Base-by-base conservation (phyloP, 495 filamentous ascomycete species). In the Aspergillus sclerotiicarbonarius region DNA sequence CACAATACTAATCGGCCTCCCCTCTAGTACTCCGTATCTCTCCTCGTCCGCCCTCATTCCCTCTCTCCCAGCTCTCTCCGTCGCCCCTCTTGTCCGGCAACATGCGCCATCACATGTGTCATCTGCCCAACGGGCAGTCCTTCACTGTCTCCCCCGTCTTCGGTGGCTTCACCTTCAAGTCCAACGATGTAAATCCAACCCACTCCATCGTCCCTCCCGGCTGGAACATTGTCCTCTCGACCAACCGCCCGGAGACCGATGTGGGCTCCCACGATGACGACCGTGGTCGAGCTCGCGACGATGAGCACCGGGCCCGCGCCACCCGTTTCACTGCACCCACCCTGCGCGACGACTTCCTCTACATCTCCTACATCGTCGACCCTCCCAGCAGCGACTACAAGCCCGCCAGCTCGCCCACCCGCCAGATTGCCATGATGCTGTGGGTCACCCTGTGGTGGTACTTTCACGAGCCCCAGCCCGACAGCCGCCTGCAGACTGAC, bases 371-470 rank as follows among this genome's bases (percentile, higher is more conserved):
- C 57, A 93, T 96, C 61, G 92, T 90, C 48, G 91, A 85, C 59
- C 90, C 92, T 0, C 88, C 87, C 48, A 88, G 77, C 63, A 82
- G 68, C 62, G 90, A 96, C 47, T 95, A 87, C 79, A 90, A 90
- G 62, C 85, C 90, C 0, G 80, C 84, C 10, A 83, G 72, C 25
- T 95, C 91, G 47, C 90, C 89, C 0, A 92, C 91, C 0, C 78
- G 92, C 32, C 89, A 92, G 72, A 87, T 96, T 56, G 92, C 92
- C 56, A 89, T 96, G 90, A 93, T 96, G 90, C 82, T 98, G 7
- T 98, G 93, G 91, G 84, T 90, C 29, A 92, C 90, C 1, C 74
- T 98, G 32, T 95, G 88, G 72, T 98, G 95, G 95, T 98, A 98
- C 74, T 98, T 98, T 68, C 92, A 97, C 58, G 74, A 82, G 63